Percentiles rank a stretch among this genome's conserved stretches.
These are phyloP conservation scores for Chimonanthus salicifolius DNA, from an alignment of 164 flowering plant genomes.

Conservation along the genomic window DNA sequence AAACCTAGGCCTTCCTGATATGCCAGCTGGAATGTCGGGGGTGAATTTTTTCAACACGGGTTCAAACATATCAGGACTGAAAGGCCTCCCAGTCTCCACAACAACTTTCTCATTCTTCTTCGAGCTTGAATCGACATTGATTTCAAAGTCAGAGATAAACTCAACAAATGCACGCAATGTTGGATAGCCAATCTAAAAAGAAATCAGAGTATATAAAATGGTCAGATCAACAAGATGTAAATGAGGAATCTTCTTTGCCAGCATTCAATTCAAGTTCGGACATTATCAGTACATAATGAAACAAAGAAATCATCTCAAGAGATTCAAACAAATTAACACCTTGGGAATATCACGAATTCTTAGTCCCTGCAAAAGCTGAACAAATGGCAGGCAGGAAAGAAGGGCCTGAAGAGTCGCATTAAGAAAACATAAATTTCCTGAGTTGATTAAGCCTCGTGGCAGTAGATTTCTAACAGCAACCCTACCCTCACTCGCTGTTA, in stretches of 20 bases:
- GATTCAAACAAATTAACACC: conserved; percentile 33
- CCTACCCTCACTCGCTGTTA: conserved; percentile 21
- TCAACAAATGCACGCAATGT: conserved; percentile 72
- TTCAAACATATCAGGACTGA: conserved; percentile 85
- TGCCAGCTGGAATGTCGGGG: conserved; percentile 70
- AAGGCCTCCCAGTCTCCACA: conserved; percentile 65
- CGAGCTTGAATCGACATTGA: conserved; percentile 32
- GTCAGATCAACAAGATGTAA: background rate
- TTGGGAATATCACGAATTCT: conserved; percentile 52
- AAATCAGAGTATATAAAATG: conserved; percentile 6
- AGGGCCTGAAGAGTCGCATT: conserved; percentile 96
- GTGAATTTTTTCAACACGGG: conserved; percentile 71
- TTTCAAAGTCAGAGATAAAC: conserved; percentile 65
- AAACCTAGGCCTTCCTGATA: conserved; percentile 86
- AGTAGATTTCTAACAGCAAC: conserved; percentile 24
- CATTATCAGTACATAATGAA: background rate
- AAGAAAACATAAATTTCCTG: conserved; percentile 91
- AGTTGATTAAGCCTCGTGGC: conserved; percentile 84
- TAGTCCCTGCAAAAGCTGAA: conserved; percentile 66
- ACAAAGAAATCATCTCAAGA: background rate
- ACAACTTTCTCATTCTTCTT: conserved; percentile 39
- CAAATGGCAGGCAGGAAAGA: conserved; percentile 83
- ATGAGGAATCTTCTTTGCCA: background rate
- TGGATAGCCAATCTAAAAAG: conserved; percentile 62
- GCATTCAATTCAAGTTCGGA: background rate